Percentiles rank a stretch among this genome's conserved stretches.
Evolutionary conservation across 306 rosid species (phyloP).

Genomic region (Benincasa hispida): DNA sequence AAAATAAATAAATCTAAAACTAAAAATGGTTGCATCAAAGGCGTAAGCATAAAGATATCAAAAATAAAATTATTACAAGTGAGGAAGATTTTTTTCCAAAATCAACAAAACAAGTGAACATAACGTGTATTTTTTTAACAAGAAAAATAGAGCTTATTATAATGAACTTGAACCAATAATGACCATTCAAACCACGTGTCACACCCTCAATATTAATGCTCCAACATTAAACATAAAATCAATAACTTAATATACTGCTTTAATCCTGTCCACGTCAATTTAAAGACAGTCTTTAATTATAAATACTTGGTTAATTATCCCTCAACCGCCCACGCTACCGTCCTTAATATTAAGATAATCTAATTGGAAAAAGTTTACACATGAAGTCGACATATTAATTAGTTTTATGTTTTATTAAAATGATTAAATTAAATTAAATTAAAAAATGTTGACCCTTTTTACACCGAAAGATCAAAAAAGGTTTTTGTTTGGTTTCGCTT

Average conservation of each 20-base stretch:
- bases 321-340: conserved; percentile 23
- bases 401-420: neutral
- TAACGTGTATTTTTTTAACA: neutral
- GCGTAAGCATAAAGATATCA: neutral
- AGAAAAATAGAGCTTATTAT: neutral
- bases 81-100: neutral
- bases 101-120: neutral
- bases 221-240: neutral
- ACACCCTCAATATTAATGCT: neutral
- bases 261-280: conserved; percentile 19
- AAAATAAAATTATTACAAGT: neutral
- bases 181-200: neutral
- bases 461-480: neutral
- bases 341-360: conserved; percentile 18
- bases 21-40: neutral
- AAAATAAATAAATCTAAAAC: no score
- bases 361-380: conserved; percentile 13
- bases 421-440: neutral
- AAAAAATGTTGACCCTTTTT: conserved; percentile 1
- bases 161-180: neutral
- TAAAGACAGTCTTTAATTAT: neutral
- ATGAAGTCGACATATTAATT: conserved; percentile 7
- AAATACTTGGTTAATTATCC: neutral
- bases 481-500: neutral
- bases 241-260: neutral